phyloP scores from a whole-genome alignment of 2,329 filamentous ascomycete genomes.

The Scedosporium dehoogii region DNA sequence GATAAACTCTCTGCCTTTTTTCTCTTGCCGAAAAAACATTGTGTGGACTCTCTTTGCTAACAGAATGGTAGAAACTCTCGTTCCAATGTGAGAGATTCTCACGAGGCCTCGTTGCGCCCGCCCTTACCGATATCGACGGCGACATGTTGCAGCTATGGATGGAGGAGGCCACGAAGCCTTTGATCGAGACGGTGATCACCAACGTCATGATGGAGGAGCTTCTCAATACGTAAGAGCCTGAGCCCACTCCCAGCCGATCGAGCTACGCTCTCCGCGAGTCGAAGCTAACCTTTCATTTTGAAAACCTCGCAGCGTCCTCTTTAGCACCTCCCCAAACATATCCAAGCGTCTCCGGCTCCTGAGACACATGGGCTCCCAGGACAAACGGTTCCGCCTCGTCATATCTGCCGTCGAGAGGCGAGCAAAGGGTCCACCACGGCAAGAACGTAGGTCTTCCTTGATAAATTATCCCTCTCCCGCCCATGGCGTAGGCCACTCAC shows the following conservation, averaged over 20 bases:
- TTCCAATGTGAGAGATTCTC: conserved; percentile 15
- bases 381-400: conserved; percentile 15
- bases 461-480: too few relatives aligned
- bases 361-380: conserved; percentile 17
- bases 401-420: conserved; percentile 10
- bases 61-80: conserved; percentile 13
- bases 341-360: conserved; percentile 11
- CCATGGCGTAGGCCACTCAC: background rate
- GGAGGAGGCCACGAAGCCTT: conserved; percentile 15
- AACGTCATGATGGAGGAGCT: conserved; percentile 24
- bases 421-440: conserved; percentile 1
- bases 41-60: background rate
- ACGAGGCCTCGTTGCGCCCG: conserved; percentile 8
- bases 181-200: conserved; percentile 20
- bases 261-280: background rate
- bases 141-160: conserved; percentile 17
- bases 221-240: conserved; percentile 9
- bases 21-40: too few relatives aligned
- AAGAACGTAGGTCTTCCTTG: conserved; percentile 12
- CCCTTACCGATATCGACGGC: background rate
- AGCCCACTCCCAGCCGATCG: background rate
- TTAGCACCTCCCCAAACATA: conserved; percentile 8
- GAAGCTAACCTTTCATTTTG: background rate
- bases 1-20: conserved; percentile 8
- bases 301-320: background rate